A percentile compares a stretch with the other conserved stretches of the same genome.
These are phyloP conservation scores for Rhodotorula sp. DNA, from an alignment of 1,284 basidiomycete species.

Conservation along the genomic window DNA sequence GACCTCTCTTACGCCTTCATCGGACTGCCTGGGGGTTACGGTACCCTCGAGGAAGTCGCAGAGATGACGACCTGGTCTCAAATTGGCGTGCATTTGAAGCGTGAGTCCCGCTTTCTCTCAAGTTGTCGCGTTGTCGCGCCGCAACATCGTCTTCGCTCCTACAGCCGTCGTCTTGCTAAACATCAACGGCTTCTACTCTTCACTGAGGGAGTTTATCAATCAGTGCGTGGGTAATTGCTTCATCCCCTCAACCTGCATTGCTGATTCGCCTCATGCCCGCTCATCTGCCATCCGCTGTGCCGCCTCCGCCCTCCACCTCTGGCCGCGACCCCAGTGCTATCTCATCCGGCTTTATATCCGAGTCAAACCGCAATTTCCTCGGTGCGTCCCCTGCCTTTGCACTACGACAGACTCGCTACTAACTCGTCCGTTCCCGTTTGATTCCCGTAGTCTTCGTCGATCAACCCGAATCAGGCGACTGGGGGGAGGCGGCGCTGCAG, in stretches of 20 bases:
- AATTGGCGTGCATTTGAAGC: slow-evolving; percentile 47
- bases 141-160: neutral
- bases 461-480: slow-evolving; percentile 32
- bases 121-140: neutral
- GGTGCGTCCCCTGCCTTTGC: too few relatives aligned
- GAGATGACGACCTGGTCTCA: slow-evolving; percentile 49
- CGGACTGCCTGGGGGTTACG: slow-evolving; percentile 48
- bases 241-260: neutral
- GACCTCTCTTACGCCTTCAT: slow-evolving; percentile 45
- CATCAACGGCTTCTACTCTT: slow-evolving; percentile 45
- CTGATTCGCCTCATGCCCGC: too few relatives aligned
- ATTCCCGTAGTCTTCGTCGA: slow-evolving; percentile 35
- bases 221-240: slow-evolving; percentile 5
- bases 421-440: too few relatives aligned
- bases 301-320: neutral
- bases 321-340: slow-evolving; percentile 39
- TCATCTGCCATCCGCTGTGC: neutral
- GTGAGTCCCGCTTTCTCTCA: slow-evolving; percentile 13
- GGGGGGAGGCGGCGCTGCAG: slow-evolving; percentile 43
- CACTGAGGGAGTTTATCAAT: slow-evolving; percentile 43
- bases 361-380: slow-evolving; percentile 32
- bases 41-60: slow-evolving; percentile 46
- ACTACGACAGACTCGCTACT: too few relatives aligned
- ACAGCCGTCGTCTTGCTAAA: slow-evolving; percentile 46
- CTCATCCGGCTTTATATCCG: slow-evolving; percentile 45